phyloP scores from a whole-genome alignment of 371 early-diverging fungal genomes.

The Mortierella sp. region DNA sequence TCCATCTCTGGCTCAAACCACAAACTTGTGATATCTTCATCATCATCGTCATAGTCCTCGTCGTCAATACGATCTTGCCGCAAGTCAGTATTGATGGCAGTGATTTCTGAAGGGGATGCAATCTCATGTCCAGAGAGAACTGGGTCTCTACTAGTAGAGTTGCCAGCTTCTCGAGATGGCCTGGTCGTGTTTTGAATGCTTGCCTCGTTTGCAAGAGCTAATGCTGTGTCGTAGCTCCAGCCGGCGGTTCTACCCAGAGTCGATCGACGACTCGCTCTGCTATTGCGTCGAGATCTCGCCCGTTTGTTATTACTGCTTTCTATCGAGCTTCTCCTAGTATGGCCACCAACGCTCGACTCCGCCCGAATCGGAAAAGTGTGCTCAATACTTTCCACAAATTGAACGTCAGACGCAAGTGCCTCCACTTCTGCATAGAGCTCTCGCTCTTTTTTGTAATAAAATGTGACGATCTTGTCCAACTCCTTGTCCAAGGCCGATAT shows the following conservation, averaged over 20 bases:
- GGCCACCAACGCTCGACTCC: neutral
- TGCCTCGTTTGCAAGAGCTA: constrained; percentile 10
- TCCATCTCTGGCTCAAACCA: constrained; percentile 14
- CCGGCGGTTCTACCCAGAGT: neutral
- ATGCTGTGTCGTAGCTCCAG: constrained; percentile 18
- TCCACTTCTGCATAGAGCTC: constrained; percentile 79
- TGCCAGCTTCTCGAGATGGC: neutral
- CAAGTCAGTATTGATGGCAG: neutral
- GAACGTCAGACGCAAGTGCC: constrained; percentile 15
- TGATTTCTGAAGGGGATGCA: neutral
- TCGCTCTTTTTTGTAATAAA: constrained; percentile 86
- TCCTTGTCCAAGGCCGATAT: constrained; percentile 74
- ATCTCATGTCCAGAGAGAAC: neutral
- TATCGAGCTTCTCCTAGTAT: constrained; percentile 2
- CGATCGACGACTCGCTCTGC: constrained; percentile 7
- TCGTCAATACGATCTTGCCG: neutral
- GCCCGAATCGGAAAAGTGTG: neutral
- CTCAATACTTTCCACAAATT: constrained; percentile 5
- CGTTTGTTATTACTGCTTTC: neutral
- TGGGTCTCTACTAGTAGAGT: neutral
- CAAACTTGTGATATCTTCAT: neutral
- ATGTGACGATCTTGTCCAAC: constrained; percentile 80
- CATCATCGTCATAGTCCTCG: constrained; percentile 2
- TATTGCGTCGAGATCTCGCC: constrained; percentile 8
- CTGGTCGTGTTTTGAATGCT: neutral